A percentile compares a stretch with the other conserved stretches of the same genome.
Evolutionary conservation across 352 stramenopile genomes (phyloP).

Genomic region (Phytophthora litchii): DNA sequence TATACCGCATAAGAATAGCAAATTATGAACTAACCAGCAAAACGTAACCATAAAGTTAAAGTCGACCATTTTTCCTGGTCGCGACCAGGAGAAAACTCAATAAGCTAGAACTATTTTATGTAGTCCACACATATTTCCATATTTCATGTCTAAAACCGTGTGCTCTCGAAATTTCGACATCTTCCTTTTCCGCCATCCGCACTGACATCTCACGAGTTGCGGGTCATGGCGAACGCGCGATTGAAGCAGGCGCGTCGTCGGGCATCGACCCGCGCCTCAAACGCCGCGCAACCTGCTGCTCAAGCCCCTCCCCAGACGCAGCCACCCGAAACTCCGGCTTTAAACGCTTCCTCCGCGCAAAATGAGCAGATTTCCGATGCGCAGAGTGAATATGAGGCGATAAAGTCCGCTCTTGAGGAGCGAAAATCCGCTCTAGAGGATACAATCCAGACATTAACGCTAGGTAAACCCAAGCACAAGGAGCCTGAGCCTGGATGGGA

Average conservation of each 20-base stretch:
- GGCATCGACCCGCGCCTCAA: slow-evolving; percentile 31
- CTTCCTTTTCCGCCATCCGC: slow-evolving; percentile 6
- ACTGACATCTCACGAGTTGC: slow-evolving; percentile 1
- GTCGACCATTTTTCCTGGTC: no score
- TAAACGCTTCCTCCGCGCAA: background rate
- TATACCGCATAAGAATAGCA: no score
- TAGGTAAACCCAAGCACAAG: slow-evolving; percentile 49
- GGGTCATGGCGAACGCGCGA: slow-evolving; percentile 75
- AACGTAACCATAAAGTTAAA: no score
- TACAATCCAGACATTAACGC: slow-evolving; percentile 47
- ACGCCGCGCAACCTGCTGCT: slow-evolving; percentile 22
- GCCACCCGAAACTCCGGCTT: background rate
- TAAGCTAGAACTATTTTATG: no score
- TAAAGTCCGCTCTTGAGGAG: slow-evolving; percentile 41
- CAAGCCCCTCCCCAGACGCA: slow-evolving; percentile 31
- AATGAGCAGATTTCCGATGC: slow-evolving; percentile 20
- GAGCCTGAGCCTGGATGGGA: slow-evolving; percentile 45
- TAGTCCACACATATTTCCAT: no score
- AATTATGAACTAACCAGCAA: no score
- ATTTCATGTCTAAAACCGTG: no score
- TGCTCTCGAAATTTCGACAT: background rate
- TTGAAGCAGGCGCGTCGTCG: slow-evolving; percentile 61
- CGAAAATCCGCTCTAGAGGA: slow-evolving; percentile 51
- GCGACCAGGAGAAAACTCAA: no score
- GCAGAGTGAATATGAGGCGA: slow-evolving; percentile 25